Evolutionary conservation across 331 rosid genomes (phyloP), one percentile per base, ranked within the genome.

Genomic region (Quercus phellos): DNA sequence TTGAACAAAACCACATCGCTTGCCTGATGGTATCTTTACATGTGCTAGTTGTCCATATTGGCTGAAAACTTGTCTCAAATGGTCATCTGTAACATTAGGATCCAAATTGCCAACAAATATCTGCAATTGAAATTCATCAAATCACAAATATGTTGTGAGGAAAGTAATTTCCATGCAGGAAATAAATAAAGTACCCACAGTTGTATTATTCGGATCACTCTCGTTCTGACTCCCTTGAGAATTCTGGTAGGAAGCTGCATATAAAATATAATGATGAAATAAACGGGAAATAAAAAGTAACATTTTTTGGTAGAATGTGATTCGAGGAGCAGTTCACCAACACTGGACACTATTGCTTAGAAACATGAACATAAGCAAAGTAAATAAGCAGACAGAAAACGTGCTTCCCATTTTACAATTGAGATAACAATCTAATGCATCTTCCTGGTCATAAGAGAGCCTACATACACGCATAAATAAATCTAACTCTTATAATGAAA

Each of bases 81-180:
- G 96, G n/a, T 95, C 99, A 70, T 95, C 99, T 0, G 92, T 79
- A 22, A 91, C 97, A 75, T 90, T 91, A 21, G 93, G 82, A 86
- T 95, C 99, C 92, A 95, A 85, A 77, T 95, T 92, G 70, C 99
- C 99, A 16, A 95, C 99, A 86, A 95, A 92, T 78, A 95, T 92
- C 99, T 95, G 92, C 84, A 83, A 68, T 2, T 51, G 56, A 58
- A 55, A 73, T 29, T 35, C 19, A 55, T 29, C 5, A 55, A 29
- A 79, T 85, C 80, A 87, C 1, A 74, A 76, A 55, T 67, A 68
- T 21, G 85, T 34, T 46, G 55, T 14, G 18, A 34, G 71, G 5
- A 29, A 8, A 71, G 46, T 26, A 56, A 71, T 38, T 56, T 66
- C 32, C 2, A 60, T 74, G 81, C 38, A 35, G 77, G 75, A 79